Evolutionary conservation across 129 eudicot genomes (phyloP).

Genomic region (Kitagawia praeruptora): DNA sequence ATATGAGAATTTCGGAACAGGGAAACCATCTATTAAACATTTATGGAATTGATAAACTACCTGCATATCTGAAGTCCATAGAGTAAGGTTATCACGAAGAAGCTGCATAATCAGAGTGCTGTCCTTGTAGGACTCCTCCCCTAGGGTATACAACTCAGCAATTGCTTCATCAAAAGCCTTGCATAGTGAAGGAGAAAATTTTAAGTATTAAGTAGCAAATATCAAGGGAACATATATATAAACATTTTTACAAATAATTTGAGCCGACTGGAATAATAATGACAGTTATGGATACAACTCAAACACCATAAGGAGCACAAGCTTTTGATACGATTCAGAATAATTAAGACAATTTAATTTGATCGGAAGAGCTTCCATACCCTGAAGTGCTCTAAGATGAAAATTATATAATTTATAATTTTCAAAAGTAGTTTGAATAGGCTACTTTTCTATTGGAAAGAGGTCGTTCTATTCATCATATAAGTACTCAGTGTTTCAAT

Average conservation of each 20-base stretch:
- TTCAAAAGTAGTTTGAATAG: neutral
- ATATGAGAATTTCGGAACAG: neutral
- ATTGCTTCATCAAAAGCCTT: conserved; percentile 90
- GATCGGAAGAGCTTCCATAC: neutral
- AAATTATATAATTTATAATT: neutral
- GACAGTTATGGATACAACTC: neutral
- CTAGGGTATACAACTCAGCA: conserved; percentile 78
- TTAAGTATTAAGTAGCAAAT: neutral
- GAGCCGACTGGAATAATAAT: neutral
- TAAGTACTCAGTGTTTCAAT: neutral
- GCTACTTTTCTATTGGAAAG: neutral
- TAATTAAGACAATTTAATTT: neutral
- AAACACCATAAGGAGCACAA: neutral
- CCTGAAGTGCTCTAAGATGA: neutral
- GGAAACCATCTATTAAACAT: neutral
- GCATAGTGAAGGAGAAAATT: neutral
- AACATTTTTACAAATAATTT: neutral
- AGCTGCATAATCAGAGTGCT: conserved; percentile 86
- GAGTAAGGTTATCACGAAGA: conserved; percentile 78
- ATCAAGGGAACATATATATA: neutral
- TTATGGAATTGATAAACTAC: conserved; percentile 13
- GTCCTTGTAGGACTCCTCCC: conserved; percentile 87
- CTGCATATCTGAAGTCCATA: conserved; percentile 95
- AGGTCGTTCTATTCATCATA: neutral
- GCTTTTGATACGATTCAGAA: neutral